phyloP scores from a whole-genome alignment of 208 protist genomes.

The Leishmania aethiopica region DNA sequence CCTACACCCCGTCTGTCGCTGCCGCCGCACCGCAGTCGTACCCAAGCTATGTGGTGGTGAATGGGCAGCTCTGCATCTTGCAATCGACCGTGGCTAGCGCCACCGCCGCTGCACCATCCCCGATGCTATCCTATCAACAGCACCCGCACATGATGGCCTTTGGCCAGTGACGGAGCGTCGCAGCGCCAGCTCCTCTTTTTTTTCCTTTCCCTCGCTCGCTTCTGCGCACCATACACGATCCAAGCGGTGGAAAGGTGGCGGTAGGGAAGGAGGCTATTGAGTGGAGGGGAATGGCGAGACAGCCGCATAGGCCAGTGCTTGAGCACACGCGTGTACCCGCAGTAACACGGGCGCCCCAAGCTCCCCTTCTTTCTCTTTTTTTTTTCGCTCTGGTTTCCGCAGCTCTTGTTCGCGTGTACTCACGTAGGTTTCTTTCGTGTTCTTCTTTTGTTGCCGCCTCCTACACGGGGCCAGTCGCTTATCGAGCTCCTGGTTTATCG shows the following conservation, averaged over 20 bases:
- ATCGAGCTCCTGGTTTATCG: not conserved
- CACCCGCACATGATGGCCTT: constrained; percentile 11
- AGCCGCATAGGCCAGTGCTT: not conserved
- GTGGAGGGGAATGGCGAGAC: not conserved
- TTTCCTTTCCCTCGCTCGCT: constrained; percentile 6
- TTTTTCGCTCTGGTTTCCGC: not conserved
- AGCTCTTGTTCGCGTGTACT: not conserved
- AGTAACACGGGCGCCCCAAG: not conserved
- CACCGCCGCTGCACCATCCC: not conserved
- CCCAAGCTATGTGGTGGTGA: constrained; percentile 20
- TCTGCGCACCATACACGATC: not conserved
- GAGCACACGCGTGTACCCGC: not conserved
- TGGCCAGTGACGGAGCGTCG: not conserved
- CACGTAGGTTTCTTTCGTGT: not conserved
- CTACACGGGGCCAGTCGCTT: not conserved
- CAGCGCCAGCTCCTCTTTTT: not conserved
- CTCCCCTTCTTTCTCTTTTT: not conserved
- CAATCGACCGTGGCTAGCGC: not conserved
- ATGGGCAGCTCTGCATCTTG: constrained; percentile 14
- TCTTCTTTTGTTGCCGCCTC: not conserved
- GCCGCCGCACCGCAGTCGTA: not conserved
- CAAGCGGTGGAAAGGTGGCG: not conserved
- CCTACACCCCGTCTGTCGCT: not conserved
- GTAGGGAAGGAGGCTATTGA: not conserved
- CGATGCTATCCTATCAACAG: not conserved